phyloP scores from a whole-genome alignment of 257 asterid genomes.

The Solanum pinnatisectum region DNA sequence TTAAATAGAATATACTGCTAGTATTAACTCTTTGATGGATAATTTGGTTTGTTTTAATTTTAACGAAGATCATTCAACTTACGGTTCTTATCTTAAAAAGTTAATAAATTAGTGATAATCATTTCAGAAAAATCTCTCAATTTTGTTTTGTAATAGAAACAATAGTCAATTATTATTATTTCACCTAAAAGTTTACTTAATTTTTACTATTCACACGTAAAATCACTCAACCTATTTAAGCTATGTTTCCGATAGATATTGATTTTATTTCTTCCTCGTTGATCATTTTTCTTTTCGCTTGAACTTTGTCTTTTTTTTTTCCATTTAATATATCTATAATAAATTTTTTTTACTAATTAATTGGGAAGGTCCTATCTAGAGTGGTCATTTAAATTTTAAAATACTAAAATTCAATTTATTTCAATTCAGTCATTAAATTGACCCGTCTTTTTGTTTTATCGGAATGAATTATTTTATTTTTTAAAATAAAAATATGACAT shows the following conservation, averaged over 20 bases:
- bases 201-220: not conserved
- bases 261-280: not conserved
- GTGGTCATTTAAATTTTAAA: not conserved
- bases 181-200: not conserved
- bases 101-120: not conserved
- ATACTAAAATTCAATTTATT: not conserved
- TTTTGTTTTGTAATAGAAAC: not conserved
- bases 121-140: not conserved
- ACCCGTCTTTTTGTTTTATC: not conserved
- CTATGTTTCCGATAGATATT: not conserved
- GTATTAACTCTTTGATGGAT: not conserved
- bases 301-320: not conserved
- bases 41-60: too few species aligned
- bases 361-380: not conserved
- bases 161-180: not conserved
- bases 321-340: too few species aligned
- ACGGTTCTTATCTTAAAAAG: not conserved
- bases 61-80: not conserved
- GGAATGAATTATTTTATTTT: not conserved
- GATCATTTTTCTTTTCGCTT: not conserved
- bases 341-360: too few species aligned
- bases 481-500: not conserved
- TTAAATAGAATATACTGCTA: not conserved
- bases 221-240: not conserved
- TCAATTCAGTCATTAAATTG: not conserved